Base-by-base conservation (phyloP, 2,329 filamentous ascomycete genomes). In the Cladophialophora carrionii region DNA sequence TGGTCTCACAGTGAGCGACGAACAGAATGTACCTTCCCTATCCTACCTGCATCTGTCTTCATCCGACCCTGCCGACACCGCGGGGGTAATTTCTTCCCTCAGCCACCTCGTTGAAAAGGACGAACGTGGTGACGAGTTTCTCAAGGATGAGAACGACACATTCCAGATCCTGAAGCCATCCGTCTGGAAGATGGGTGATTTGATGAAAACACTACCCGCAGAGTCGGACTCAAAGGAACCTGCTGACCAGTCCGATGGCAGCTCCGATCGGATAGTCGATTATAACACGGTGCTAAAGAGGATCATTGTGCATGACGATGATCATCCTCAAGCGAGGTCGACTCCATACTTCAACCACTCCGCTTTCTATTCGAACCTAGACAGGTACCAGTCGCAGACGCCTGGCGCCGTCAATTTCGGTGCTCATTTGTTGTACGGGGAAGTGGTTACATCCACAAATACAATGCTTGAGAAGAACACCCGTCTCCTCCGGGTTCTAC, bases 401-500 rank as follows among this genome's bases (percentile, higher is more conserved):
- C 61, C 57, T 12, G 57, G 65, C n/a, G 53, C 63, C 12, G 82
- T 84, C 1, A 77, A 78, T 26, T 98, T 96, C 82, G 95, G 95
- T 4, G 85, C 88, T 57, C 80, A 85, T 57, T 77, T 99, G 3
- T 81, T 98, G 69, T 98, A 98, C 73, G 93, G 90, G 60, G 92
- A 97, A 76, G 92, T 96, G 6, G 84, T 97, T 17, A 97, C 94
- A 2, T 96, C 92, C 75, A 99, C 95, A 31, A 96, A 94, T 78
- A 96, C 93, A 0, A 82, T 98, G 4, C 83, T 97, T 6, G 95
- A 98, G 73, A 96, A 95, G 89, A 99, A 99, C 74, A 85, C 87
- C 0, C 87, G 87, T 32, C 81, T 97, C 26, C 85, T 97, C 41
- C 85, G 88, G 4, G 86, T 84, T 52, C 83, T 98, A 0, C 91